Conservation (phyloP, 2,329 filamentous ascomycete species). For the Nigrograna mackinnonii region DNA sequence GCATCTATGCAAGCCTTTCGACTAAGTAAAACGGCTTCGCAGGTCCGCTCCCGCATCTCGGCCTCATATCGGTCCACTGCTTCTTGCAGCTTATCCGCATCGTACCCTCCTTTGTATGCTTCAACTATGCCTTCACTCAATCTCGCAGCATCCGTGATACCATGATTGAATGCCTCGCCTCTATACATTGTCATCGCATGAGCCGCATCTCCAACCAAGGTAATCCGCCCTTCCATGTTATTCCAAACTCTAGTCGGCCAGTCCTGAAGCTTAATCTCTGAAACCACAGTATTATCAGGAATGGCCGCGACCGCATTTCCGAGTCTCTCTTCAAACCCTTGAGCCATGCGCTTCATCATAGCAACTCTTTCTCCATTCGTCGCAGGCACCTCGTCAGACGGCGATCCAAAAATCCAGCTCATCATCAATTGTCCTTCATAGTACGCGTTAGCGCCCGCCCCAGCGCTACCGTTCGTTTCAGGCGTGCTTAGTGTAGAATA, state of each 20-base stretch:
- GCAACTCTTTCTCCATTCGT: constrained; percentile 6
- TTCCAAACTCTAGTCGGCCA: constrained; percentile 13
- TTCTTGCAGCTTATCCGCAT: constrained; percentile 1
- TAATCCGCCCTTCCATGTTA: constrained; percentile 12
- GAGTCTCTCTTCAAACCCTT: constrained; percentile 7
- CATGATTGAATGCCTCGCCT: constrained; percentile 16
- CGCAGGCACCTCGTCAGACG: constrained; percentile 9
- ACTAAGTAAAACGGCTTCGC: constrained; percentile 11
- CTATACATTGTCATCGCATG: constrained; percentile 30
- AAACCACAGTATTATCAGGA: constrained; percentile 10
- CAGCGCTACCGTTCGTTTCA: constrained; percentile 39
- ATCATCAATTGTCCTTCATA: constrained; percentile 52
- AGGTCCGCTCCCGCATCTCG: background rate
- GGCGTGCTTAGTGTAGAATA: constrained; percentile 46
- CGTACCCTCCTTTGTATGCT: constrained; percentile 1
- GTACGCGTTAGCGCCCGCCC: constrained; percentile 26
- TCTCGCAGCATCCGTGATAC: constrained; percentile 10
- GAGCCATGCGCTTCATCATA: constrained; percentile 15
- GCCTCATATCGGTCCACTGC: constrained; percentile 5
- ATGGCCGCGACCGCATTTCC: constrained; percentile 6
- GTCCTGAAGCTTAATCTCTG: constrained; percentile 16
- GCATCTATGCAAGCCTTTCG: constrained; percentile 17
- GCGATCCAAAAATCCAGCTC: constrained; percentile 43
- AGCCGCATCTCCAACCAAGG: constrained; percentile 31
- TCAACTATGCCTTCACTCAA: constrained; percentile 5